Base-by-base conservation (phyloP, 2,329 filamentous ascomycete genomes). In the Didymosphaeria variabile region DNA sequence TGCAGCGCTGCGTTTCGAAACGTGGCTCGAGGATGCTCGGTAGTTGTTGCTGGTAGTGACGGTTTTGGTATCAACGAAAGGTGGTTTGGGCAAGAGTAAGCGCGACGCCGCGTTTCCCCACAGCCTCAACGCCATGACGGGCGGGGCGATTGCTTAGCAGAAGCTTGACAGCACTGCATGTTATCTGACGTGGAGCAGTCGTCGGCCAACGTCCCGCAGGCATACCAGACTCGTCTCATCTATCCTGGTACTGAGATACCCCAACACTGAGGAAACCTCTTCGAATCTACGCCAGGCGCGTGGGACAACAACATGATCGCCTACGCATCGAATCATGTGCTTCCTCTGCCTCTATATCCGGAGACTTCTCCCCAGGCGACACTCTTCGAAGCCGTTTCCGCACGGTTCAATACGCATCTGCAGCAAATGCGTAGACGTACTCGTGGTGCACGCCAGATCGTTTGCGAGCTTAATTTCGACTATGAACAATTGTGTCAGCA, bases 111-210 rank as follows among this genome's bases (percentile, higher is more conserved):
- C 49, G 49, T 51, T 36, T 31, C 34, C 21, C 21, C 50, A 26
- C 32, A 42, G 51, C 51, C 51, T 38, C 47, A 23, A 29, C 26
- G 29, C 31, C 9, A 51, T 51, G 47, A 54, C 36, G 51, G 36
- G 36, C 26, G 50, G 34, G 40, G 31, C 50, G 7, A 1, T 23
- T 54, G 36, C 13, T 36, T 31, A 54, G 34, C 32, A 19, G 49
- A 40, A 44, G 36, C 36, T 54, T 54, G 15, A 36, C 47, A 13
- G 47, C 17, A 51, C 31, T 23, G 15, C 36, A 54, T 51, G 8
- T 15, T 12, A 6, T 47, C 26, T 17, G 19, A 10, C 26, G 1
- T 31, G 51, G 2, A 29, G 23, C 21, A 12, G 5, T 21, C 17
- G 17, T 49, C 26, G 10, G 29, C 45, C 45, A 23, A 2, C 8